Evolutionary conservation across 768 basidiomycete species (phyloP), one percentile per base, ranked within the genome.

Genomic region (Auricularia heimuer): DNA sequence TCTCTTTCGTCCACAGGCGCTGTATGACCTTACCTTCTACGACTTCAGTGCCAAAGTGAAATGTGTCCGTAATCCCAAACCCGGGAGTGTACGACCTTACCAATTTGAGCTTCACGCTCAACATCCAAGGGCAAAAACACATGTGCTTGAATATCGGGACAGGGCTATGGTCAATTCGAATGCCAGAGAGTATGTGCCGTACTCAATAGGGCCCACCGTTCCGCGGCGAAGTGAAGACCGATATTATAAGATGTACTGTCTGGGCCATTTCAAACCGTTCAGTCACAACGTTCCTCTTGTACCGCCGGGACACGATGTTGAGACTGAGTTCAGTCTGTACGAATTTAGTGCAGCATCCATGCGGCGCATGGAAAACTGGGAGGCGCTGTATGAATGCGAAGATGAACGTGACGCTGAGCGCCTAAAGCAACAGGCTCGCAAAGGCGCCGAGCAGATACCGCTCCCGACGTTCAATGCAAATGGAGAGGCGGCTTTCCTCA

Each of bases 371-470:
- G 8, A 39, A 12, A 39, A 39, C 12, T 39, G 76, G 75, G 70
- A 75, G 45, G 74, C 71, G 18, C 68, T 75, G 0, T 63, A 76
- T 69, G 75, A 76, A 63, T 76, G 76, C 65, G 69, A 73, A 54
- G 76, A 77, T 71, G 69, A 71, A 60, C 47, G 71, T 21, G 75
- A 77, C 68, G 74, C 75, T n/a, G 76, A 76, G 29, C 34, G 69
- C 14, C 54, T 73, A 0, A 33, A 51, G 33, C 73, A 71, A 54
- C 60, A 37, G 11, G 65, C 64, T 14, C 1, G 24, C 3, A 24
- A 62, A 45, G 21, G 18, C 21, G 47, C 14, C 11, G 47, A 51
- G 21, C 16, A 29, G 29, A 29, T 29, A 29, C 29, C 29, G 29
- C 29, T 29, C 29, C 29, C 18, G 39, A 12, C 39, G 39, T 39